These are phyloP conservation scores for Niveomyces coronatus DNA, from an alignment of 2,329 filamentous ascomycete genomes.

Conservation along the genomic window DNA sequence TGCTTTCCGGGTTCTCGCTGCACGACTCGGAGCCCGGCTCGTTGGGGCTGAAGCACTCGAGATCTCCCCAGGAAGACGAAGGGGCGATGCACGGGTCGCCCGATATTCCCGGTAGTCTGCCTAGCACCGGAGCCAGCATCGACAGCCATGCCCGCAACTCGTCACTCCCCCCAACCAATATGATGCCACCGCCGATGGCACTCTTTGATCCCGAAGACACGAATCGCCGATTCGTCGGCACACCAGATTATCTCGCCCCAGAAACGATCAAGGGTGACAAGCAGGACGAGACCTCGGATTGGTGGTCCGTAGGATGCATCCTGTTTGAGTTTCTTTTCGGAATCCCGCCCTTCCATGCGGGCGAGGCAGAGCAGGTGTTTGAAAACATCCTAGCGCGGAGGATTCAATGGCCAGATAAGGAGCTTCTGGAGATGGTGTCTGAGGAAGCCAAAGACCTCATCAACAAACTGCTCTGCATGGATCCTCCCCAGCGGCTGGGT, in stretches of 20 bases:
- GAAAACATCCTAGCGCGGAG: constrained; percentile 86
- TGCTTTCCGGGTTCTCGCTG: constrained; percentile 72
- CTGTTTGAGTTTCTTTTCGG: constrained; percentile 94
- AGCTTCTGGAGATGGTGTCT: constrained; percentile 63
- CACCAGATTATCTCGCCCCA: constrained; percentile 90
- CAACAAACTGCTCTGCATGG: constrained; percentile 78
- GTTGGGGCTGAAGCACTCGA: constrained; percentile 29
- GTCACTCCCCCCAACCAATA: constrained; percentile 40
- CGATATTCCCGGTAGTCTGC: constrained; percentile 47
- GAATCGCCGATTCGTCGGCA: constrained; percentile 87
- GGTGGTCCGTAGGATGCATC: constrained; percentile 99
- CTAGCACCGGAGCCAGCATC: constrained; percentile 20
- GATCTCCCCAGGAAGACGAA: constrained; percentile 65
- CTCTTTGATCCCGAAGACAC: constrained; percentile 93
- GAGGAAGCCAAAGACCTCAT: constrained; percentile 88
- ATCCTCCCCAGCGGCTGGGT: constrained; percentile 73
- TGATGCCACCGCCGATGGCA: constrained; percentile 87
- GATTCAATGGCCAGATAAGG: constrained; percentile 86
- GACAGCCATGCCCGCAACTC: constrained; percentile 25
- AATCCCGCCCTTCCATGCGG: constrained; percentile 84
- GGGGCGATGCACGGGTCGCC: constrained; percentile 66
- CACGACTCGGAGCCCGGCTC: constrained; percentile 44
- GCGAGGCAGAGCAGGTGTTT: constrained; percentile 86
- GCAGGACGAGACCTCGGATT: constrained; percentile 97
- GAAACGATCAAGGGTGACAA: constrained; percentile 93